A percentile compares a stretch with the other conserved stretches of the same genome.
These are phyloP conservation scores for Diutina siamensis DNA, from an alignment of 1,139 yeast genomes.

Conservation along the genomic window DNA sequence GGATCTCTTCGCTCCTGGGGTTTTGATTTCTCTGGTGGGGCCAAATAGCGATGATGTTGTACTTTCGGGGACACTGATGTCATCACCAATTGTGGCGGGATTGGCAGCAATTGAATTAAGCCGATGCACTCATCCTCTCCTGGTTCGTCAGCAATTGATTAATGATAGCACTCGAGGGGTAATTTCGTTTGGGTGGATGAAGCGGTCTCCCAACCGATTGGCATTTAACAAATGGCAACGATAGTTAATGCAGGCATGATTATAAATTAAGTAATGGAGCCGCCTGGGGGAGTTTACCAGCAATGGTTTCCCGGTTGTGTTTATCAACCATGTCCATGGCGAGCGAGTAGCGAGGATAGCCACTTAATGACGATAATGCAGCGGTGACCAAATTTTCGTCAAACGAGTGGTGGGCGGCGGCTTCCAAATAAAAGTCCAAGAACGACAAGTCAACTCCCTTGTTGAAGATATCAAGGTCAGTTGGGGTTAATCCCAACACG, in stretches of 20 bases:
- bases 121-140: constrained; percentile 37
- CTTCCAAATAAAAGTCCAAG: constrained; percentile 40
- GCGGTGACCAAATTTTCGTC: not conserved
- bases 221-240: constrained; percentile 33
- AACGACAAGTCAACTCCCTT: constrained; percentile 48
- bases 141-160: constrained; percentile 29
- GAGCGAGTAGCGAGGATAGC: not conserved
- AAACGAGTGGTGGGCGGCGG: constrained; percentile 23
- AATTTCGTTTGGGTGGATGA: constrained; percentile 19
- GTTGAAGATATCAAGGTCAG: constrained; percentile 21
- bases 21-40: constrained; percentile 40
- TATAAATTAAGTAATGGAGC: not conserved
- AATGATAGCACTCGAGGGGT: constrained; percentile 9
- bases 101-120: constrained; percentile 54
- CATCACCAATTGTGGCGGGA: constrained; percentile 75
- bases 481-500: constrained; percentile 23
- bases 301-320: not conserved
- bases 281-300: not conserved
- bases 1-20: constrained; percentile 76
- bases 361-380: not conserved
- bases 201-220: constrained; percentile 35
- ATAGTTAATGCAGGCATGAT: constrained; percentile 14
- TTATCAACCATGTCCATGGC: constrained; percentile 3
- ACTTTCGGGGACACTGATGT: constrained; percentile 82
- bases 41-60: constrained; percentile 18